Conservation (phyloP, 2,329 filamentous ascomycete species). For the Aspergillus eucalypticola region DNA sequence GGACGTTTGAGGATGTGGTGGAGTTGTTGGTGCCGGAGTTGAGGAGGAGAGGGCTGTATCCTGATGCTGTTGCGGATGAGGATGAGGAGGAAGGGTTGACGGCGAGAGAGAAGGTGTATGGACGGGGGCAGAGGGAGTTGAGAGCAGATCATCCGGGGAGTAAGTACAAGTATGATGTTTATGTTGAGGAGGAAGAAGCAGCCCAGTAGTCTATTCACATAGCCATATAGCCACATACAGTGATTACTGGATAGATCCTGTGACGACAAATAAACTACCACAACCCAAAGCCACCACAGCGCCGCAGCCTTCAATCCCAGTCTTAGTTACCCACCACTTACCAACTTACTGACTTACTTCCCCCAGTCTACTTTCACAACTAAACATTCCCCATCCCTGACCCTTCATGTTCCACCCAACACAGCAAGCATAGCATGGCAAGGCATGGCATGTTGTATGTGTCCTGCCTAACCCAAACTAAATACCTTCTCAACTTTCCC, state of each 20-base stretch:
- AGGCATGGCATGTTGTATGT: neutral
- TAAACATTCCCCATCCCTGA: too few relatives aligned
- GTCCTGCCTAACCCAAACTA: too few relatives aligned
- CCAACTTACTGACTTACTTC: too few relatives aligned
- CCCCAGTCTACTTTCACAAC: too few relatives aligned
- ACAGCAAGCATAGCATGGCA: neutral
- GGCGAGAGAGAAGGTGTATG: conserved; percentile 63
- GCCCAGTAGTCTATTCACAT: neutral
- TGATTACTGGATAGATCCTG: neutral
- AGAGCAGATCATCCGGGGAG: conserved; percentile 61
- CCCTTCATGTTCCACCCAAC: neutral
- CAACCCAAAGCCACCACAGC: neutral
- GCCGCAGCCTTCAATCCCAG: neutral
- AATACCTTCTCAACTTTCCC: too few relatives aligned
- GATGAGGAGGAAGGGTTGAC: conserved; percentile 44
- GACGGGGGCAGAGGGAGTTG: conserved; percentile 58
- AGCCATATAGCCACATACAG: too few relatives aligned
- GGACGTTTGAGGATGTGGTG: conserved; percentile 55
- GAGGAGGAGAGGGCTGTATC: conserved; percentile 43
- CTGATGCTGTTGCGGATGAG: conserved; percentile 29
- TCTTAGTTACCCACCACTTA: too few relatives aligned
- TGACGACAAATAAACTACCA: neutral
- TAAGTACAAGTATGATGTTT: conserved; percentile 63
- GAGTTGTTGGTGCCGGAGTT: conserved; percentile 53
- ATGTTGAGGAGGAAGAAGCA: conserved; percentile 50